Base-by-base conservation (phyloP, 2,329 filamentous ascomycete species). In the Fusarium tanahbumbuense region DNA sequence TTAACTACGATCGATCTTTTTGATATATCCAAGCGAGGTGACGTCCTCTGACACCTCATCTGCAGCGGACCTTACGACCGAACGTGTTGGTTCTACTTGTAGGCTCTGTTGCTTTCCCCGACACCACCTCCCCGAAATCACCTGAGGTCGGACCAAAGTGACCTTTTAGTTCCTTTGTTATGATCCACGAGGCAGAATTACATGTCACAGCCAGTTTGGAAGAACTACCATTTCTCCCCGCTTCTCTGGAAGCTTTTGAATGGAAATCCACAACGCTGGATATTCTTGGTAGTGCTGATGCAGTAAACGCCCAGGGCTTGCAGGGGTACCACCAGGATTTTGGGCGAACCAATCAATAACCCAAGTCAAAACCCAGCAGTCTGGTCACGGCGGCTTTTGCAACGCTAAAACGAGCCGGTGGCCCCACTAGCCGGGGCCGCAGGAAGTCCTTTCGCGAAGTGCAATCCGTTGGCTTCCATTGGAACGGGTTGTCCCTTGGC, bases 301-400 rank as follows among this genome's bases (percentile, higher is more conserved):
- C 49, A 53, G 40, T 70, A 60, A 68, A 69, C 68, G 70, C 70
- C 73, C 61, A 59, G 54, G 59, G 59, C 67, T 45, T 40, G 47
- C 58, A 65, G 48, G 63, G 67, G 42, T 46, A 22, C 40, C 40
- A 52, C 68, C 55, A 62, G 63, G 58, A 46, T 66, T 44, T 37
- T 53, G 59, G 60, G 60, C 62, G 60, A 58, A 49, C 74, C 74
- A 76, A 67, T 76, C 61, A 75, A 65, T 41, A 62, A 20, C 55
- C 59, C 57, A 59, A 55, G 37, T 48, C 42, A 58, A 67, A 66
- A 68, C 71, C 76, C 77, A 73, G 74, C 73, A 76, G 77, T 79
- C 71, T 79, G 76, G 77, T 78, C 77, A 72, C 71, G 76, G 77
- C 76, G 76, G 74, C 71, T 76, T 73, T 73, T 56, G 59, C 46